Evolutionary conservation across 768 basidiomycete genomes (phyloP), one percentile per base, ranked within the genome.

Genomic region (Rhizopogon salebrosus): DNA sequence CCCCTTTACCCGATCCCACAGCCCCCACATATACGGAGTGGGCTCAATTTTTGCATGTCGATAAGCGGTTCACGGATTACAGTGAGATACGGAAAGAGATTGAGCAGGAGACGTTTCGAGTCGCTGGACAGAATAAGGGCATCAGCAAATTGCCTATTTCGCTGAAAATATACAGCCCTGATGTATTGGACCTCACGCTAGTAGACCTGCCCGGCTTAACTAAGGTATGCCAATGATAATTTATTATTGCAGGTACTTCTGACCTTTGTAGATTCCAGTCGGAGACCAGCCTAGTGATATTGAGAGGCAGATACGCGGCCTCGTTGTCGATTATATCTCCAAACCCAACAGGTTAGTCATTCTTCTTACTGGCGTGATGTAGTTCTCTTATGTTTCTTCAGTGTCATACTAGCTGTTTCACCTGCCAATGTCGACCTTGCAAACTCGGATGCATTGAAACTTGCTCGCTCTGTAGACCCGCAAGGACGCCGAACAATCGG

Each of bases 251-350:
- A 31, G n/a, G 37, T 46, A 24, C 41, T 59, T 24, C 55, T 37
- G 22, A 1, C 35, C 41, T 34, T 35, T 51, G 35, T 59, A 94
- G 92, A 92, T 95, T 58, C 93, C 93, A 0, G 93, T 95, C 4
- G 92, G 95, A 11, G 94, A 97, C 68, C 95, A 99, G 70, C 95
- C 95, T 5, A 92, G 93, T 55, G 95, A 99, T 64, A 99, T 99
- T 46, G 95, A 99, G 66, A 79, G 89, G 18, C 97, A 98, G 72
- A 98, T 99, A 58, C 87, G 94, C 54, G 89, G 82, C 61, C 77
- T 99, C 24, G 92, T 99, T n/a, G 66, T 91, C 16, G 97, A 98
- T 56, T 98, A 97, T 64, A 93, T 99, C 62, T 87, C 92, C 48
- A 95, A 95, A 72, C 92, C 94, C 1, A 99, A 98, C 67, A 90